Evolutionary conservation across 345 rosid species (phyloP).

Genomic region (Eucalyptus decipiens): DNA sequence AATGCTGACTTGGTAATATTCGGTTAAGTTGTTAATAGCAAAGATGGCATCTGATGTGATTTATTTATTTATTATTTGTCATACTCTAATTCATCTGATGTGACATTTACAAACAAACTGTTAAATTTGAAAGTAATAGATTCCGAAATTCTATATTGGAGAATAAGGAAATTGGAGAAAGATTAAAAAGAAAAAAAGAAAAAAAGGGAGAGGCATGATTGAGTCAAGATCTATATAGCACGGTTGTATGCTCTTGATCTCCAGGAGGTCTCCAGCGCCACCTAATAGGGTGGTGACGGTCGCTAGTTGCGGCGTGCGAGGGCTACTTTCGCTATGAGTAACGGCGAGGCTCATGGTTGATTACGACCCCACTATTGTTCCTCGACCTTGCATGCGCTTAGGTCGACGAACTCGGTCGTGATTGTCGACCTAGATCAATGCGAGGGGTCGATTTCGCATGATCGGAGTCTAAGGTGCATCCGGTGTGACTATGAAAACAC

Average conservation of each 20-base stretch:
- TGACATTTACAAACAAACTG: too few relatives aligned
- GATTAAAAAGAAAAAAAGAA: too few relatives aligned
- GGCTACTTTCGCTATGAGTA: background rate
- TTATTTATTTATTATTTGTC: too few relatives aligned
- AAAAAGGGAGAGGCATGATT: background rate
- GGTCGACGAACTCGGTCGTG: background rate
- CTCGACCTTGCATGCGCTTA: background rate
- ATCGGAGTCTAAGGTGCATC: background rate
- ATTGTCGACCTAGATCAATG: background rate
- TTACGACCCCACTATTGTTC: background rate
- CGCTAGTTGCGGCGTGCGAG: background rate
- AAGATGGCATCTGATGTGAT: background rate
- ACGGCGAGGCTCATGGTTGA: background rate
- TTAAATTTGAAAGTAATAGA: too few relatives aligned
- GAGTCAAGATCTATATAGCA: background rate
- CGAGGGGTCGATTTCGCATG: fast-evolving
- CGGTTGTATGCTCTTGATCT: too few relatives aligned
- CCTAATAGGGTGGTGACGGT: background rate
- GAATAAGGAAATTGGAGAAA: background rate
- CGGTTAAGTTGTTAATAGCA: background rate
- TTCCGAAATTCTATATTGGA: background rate
- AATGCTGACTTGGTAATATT: background rate
- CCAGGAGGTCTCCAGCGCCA: background rate
- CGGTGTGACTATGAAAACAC: background rate
- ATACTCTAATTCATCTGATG: too few relatives aligned